Evolutionary conservation across 75 land plant genomes (phyloP).

Genomic region (Sequoiadendron giganteum): DNA sequence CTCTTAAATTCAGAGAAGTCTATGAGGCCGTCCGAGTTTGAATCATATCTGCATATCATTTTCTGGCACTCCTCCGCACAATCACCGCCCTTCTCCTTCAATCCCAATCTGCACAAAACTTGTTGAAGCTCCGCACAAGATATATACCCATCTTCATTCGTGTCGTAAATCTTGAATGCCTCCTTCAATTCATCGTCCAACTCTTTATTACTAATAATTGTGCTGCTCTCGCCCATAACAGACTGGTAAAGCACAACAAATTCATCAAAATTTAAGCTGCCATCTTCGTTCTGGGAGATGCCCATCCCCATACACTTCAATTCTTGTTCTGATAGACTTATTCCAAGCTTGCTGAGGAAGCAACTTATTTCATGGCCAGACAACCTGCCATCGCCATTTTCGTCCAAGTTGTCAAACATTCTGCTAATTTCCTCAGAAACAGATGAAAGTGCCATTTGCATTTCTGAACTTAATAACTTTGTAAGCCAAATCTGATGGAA

Average conservation of each 20-base stretch:
- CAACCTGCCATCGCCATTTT: background rate
- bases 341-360: background rate
- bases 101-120: slow-evolving; percentile 43
- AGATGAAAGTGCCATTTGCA: no score
- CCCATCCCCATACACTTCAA: background rate
- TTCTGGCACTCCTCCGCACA: slow-evolving; percentile 28
- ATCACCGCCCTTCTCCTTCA: slow-evolving; percentile 17
- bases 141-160: slow-evolving; percentile 57
- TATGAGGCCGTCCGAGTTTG: slow-evolving; percentile 42
- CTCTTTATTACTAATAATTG: background rate
- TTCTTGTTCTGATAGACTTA: background rate
- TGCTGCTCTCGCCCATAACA: background rate
- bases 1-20: slow-evolving; percentile 60
- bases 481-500: no score
- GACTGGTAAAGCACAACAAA: background rate
- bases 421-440: background rate
- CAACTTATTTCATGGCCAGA: background rate
- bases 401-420: background rate
- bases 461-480: no score
- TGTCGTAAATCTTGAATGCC: slow-evolving; percentile 60
- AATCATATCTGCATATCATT: slow-evolving; percentile 45
- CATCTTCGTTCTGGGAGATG: background rate
- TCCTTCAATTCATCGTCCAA: slow-evolving; percentile 8
- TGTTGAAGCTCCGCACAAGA: slow-evolving; percentile 41
- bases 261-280: background rate